A percentile compares a stretch with the other conserved stretches of the same genome.
Evolutionary conservation across 768 basidiomycete species (phyloP).

Genomic region (Naganishia friedmannii): DNA sequence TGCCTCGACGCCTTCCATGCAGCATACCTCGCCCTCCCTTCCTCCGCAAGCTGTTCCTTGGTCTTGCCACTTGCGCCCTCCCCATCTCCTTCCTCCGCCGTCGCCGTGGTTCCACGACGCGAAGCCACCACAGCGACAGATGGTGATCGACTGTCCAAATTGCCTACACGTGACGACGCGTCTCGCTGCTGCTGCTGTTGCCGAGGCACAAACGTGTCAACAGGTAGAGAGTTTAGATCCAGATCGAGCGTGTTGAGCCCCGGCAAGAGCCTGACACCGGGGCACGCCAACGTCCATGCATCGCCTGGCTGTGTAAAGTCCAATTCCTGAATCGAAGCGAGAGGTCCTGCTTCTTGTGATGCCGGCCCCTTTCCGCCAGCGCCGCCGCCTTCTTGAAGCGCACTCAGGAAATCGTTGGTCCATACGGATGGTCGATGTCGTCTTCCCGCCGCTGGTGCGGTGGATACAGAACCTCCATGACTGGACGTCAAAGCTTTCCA

Average conservation of each 20-base stretch:
- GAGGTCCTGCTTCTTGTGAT: background rate
- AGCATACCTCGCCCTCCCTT: conserved; percentile 24
- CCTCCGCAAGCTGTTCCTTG: conserved; percentile 19
- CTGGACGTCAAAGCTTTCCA: no score
- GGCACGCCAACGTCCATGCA: conserved; percentile 8
- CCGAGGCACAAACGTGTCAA: conserved; percentile 4
- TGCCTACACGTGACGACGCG: background rate
- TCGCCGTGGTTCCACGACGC: background rate
- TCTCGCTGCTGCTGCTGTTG: background rate
- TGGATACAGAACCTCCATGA: no score
- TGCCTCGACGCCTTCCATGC: conserved; percentile 24
- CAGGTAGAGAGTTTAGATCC: conserved; percentile 1
- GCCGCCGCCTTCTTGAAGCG: conserved; percentile 9
- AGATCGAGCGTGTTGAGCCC: conserved; percentile 22
- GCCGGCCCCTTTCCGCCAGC: background rate
- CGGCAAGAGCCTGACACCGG: conserved; percentile 10
- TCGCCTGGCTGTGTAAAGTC: conserved; percentile 18
- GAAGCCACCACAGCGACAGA: background rate
- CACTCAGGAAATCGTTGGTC: conserved; percentile 16
- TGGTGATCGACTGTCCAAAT: background rate
- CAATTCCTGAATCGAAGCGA: background rate
- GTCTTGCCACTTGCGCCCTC: conserved; percentile 21
- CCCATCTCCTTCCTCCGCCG: background rate
- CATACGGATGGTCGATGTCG: conserved; percentile 10
- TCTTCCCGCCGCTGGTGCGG: background rate